Evolutionary conservation across 192 early-diverging fungal genomes (phyloP).

Genomic region (Dispira parvispora): DNA sequence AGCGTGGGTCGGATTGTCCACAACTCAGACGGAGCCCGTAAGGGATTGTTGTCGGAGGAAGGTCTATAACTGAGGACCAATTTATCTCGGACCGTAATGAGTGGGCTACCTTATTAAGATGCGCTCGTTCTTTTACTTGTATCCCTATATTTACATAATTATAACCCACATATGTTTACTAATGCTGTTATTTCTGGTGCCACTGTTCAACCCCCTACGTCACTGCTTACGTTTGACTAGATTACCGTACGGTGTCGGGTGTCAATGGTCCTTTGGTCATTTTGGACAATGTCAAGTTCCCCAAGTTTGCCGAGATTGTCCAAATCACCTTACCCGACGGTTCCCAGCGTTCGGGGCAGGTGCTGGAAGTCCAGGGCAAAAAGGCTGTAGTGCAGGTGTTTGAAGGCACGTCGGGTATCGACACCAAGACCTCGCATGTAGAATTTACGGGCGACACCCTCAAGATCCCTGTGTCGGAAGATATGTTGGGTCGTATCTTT

Average conservation of each 20-base stretch:
- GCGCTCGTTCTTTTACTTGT: too few species aligned
- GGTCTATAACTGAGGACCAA: too few species aligned
- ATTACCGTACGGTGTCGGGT: slow-evolving; percentile 93
- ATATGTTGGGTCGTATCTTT: slow-evolving; percentile 98
- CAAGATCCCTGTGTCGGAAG: slow-evolving; percentile 95
- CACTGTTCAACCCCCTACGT: too few species aligned
- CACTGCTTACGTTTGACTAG: slow-evolving; percentile 22
- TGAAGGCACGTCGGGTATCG: slow-evolving; percentile 92
- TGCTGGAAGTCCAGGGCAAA: slow-evolving; percentile 93
- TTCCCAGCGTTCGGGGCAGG: slow-evolving; percentile 84
- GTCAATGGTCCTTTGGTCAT: slow-evolving; percentile 98
- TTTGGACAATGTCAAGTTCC: slow-evolving; percentile 97
- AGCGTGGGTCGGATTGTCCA: too few species aligned
- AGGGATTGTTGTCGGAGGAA: too few species aligned
- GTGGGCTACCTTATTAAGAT: too few species aligned
- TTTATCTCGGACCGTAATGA: too few species aligned
- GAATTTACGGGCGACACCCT: slow-evolving; percentile 92
- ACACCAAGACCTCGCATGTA: slow-evolving; percentile 87
- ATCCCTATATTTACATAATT: too few species aligned
- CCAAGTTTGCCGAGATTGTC: slow-evolving; percentile 95
- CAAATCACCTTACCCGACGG: slow-evolving; percentile 94
- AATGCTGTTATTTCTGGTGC: too few species aligned
- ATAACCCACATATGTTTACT: too few species aligned
- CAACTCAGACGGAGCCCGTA: too few species aligned
- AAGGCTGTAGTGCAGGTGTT: slow-evolving; percentile 94